A percentile compares a stretch with the other conserved stretches of the same genome.
These are phyloP conservation scores for Hyphodiscus hymeniophilus DNA, from an alignment of 495 filamentous ascomycete genomes.

Conservation along the genomic window DNA sequence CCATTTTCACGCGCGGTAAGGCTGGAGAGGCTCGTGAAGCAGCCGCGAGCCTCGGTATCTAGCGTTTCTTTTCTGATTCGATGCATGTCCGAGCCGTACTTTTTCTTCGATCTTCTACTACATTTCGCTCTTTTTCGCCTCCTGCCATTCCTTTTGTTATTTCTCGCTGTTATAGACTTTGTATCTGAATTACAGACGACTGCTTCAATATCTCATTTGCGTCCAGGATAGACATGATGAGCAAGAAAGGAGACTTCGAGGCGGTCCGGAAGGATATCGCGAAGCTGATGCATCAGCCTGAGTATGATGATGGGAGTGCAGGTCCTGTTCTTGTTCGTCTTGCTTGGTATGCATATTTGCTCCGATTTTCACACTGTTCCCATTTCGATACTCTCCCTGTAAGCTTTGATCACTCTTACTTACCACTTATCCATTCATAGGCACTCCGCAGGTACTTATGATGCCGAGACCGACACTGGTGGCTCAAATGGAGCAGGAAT, in stretches of 20 bases:
- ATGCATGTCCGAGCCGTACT: not conserved
- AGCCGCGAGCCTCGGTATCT: not conserved
- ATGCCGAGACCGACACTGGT: slow-evolving; percentile 47
- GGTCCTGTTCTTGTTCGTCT: slow-evolving; percentile 55
- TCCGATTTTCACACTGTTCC: not conserved
- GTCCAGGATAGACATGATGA: slow-evolving; percentile 5
- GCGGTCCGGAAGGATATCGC: slow-evolving; percentile 47
- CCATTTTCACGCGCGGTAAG: no score
- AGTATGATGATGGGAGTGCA: slow-evolving; percentile 54
- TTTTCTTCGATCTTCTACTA: not conserved
- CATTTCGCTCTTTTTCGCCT: not conserved
- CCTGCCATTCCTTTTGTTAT: not conserved
- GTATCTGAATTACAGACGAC: not conserved
- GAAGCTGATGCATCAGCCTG: slow-evolving; percentile 47
- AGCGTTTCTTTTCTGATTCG: not conserved
- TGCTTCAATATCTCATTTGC: not conserved
- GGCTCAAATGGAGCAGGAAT: slow-evolving; percentile 58
- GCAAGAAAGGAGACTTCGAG: slow-evolving; percentile 34
- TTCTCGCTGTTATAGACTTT: not conserved
- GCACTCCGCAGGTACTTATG: slow-evolving; percentile 56
- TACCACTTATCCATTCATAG: slow-evolving; percentile 22
- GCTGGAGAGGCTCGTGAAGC: no score
- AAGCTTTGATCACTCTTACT: no score
- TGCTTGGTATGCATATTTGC: slow-evolving; percentile 41
- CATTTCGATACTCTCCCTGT: not conserved